Percentiles rank a stretch among this genome's conserved stretches.
phyloP scores from a whole-genome alignment of 495 filamentous ascomycete genomes.

The Xylaria grammica region DNA sequence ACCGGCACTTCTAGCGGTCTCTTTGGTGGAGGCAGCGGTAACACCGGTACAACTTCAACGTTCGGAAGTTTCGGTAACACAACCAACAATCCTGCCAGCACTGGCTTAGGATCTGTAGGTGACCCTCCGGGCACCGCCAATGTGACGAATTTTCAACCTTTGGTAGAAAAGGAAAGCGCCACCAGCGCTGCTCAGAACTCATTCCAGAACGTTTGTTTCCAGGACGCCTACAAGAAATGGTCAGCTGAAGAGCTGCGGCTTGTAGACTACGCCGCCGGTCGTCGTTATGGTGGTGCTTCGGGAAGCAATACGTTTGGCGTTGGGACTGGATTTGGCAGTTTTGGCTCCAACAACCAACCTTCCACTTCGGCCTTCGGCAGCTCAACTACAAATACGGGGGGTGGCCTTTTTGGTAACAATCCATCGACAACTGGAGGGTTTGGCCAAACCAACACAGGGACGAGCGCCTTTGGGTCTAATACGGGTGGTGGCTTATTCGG shows the following conservation, averaged over 20 bases:
- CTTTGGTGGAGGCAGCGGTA: constrained; percentile 48
- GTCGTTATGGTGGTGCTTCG: constrained; percentile 78
- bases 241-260: constrained; percentile 90
- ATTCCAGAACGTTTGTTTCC: constrained; percentile 88
- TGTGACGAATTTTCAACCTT: constrained; percentile 70
- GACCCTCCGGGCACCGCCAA: constrained; percentile 72
- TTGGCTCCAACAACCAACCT: constrained; percentile 45
- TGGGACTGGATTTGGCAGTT: constrained; percentile 62
- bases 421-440: constrained; percentile 59
- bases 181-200: constrained; percentile 61
- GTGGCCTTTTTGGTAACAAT: constrained; percentile 56
- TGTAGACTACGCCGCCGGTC: constrained; percentile 86
- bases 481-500: constrained; percentile 53
- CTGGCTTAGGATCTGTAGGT: constrained; percentile 59
- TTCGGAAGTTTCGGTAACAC: constrained; percentile 53
- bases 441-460: constrained; percentile 50
- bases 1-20: constrained; percentile 53
- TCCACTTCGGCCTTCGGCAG: constrained; percentile 48
- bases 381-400: constrained; percentile 41
- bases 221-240: constrained; percentile 83
- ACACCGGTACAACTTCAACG: constrained; percentile 39
- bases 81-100: constrained; percentile 42
- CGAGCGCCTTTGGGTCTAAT: constrained; percentile 48
- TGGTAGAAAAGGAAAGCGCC: constrained; percentile 79
- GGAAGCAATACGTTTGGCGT: constrained; percentile 84